phyloP scores from a whole-genome alignment of 768 basidiomycete genomes.

The Russula brevipes region DNA sequence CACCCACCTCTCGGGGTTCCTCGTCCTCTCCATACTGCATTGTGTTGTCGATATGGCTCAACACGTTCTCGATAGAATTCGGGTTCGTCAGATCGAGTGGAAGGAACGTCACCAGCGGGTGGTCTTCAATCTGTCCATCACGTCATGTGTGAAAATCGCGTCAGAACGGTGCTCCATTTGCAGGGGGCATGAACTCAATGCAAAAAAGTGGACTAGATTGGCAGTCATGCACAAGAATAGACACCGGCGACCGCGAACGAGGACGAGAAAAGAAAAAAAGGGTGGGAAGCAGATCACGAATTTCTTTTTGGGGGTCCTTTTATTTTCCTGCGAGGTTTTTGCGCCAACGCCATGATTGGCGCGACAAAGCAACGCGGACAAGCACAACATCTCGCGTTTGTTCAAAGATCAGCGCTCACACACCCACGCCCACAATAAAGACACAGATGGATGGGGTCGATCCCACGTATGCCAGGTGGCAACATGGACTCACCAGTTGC shows the following conservation, averaged over 20 bases:
- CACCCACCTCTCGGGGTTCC: conserved; percentile 83
- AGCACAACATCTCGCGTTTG: conserved; percentile 4
- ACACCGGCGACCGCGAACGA: conserved; percentile 2
- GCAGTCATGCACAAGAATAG: conserved; percentile 18
- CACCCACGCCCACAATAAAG: conserved; percentile 8
- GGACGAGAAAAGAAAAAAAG: conserved; percentile 6
- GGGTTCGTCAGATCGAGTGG: conserved; percentile 88
- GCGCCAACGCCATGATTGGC: conserved; percentile 5
- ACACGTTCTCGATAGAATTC: conserved; percentile 82
- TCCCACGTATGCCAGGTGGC: conserved; percentile 4
- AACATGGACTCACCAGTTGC: conserved; percentile 60
- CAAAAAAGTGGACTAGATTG: conserved; percentile 1
- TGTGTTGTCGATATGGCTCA: conserved; percentile 95
- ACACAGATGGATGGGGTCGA: conserved; percentile 4
- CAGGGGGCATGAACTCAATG: background rate
- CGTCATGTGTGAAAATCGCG: conserved; percentile 19
- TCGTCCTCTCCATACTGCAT: conserved; percentile 99
- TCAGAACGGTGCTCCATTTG: conserved; percentile 14
- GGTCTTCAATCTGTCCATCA: conserved; percentile 85
- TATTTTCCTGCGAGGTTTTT: conserved; percentile 14
- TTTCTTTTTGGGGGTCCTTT: background rate
- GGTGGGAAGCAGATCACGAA: conserved; percentile 3
- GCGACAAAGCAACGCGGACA: conserved; percentile 18
- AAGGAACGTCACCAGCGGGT: conserved; percentile 94
- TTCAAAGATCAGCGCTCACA: conserved; percentile 15